Evolutionary conservation across 2,329 filamentous ascomycete genomes (phyloP).

Genomic region (Elsinoe fawcettii): DNA sequence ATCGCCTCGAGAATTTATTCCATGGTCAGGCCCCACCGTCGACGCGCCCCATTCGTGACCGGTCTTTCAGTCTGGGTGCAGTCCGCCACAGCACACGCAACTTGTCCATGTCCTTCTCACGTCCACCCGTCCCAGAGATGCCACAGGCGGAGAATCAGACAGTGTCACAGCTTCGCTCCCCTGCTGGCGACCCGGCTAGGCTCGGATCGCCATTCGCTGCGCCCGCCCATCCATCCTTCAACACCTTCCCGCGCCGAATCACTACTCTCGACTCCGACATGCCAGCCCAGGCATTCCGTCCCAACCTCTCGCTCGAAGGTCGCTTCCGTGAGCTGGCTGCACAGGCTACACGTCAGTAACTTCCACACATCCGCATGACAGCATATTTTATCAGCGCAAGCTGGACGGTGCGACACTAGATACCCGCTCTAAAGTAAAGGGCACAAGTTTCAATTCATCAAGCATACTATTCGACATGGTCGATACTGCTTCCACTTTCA

Average conservation of each 20-base stretch:
- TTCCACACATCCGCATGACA: not conserved
- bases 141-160: conserved; percentile 11
- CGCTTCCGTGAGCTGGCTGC: conserved; percentile 13
- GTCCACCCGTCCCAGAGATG: conserved; percentile 27
- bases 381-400: conserved; percentile 9
- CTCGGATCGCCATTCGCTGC: conserved; percentile 43
- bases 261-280: conserved; percentile 27
- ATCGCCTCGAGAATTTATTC: conserved; percentile 40
- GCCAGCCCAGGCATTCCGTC: conserved; percentile 5
- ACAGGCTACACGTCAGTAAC: not conserved
- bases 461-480: not conserved
- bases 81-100: conserved; percentile 44
- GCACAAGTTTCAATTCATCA: not conserved
- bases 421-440: conserved; percentile 6
- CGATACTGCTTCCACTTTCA: not conserved
- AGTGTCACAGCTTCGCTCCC: not conserved
- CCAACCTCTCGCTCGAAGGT: conserved; percentile 13
- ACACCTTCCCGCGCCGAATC: conserved; percentile 41
- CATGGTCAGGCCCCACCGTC: conserved; percentile 42
- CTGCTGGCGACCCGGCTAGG: conserved; percentile 26
- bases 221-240: conserved; percentile 29
- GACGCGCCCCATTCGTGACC: conserved; percentile 51
- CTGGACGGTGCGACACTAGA: conserved; percentile 5
- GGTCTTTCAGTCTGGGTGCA: conserved; percentile 54
- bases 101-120: conserved; percentile 49